Evolutionary conservation across 2,329 filamentous ascomycete genomes (phyloP).

Genomic region (Microthyrium microscopicum): DNA sequence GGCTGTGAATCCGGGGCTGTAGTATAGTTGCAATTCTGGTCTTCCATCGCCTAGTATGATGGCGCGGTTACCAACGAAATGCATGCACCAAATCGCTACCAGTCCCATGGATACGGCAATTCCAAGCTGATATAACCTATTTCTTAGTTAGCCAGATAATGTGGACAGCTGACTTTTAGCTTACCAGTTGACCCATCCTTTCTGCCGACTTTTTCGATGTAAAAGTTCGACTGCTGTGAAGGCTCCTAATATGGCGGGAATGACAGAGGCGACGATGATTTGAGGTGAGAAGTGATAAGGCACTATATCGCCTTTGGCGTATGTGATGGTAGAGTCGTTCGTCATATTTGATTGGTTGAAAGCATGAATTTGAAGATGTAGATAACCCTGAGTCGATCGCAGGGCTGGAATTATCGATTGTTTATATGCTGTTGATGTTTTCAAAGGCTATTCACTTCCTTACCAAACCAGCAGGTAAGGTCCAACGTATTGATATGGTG

Average conservation of each 20-base stretch:
- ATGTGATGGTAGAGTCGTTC: conserved; percentile 7
- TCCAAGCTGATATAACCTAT: conserved; percentile 25
- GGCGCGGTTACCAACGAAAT: conserved; percentile 70
- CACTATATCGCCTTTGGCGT: conserved; percentile 19
- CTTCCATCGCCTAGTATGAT: conserved; percentile 52
- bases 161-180: conserved; percentile 10
- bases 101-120: conserved; percentile 29
- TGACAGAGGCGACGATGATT: conserved; percentile 51
- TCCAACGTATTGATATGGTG: too few species aligned
- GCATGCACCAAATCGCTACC: conserved; percentile 41
- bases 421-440: too few species aligned
- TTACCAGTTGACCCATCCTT: conserved; percentile 54
- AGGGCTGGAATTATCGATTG: too few species aligned
- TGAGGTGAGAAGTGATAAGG: conserved; percentile 30
- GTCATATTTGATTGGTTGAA: not conserved
- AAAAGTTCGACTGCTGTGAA: conserved; percentile 68
- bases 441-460: too few species aligned
- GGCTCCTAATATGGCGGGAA: conserved; percentile 59
- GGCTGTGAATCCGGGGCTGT: conserved; percentile 54
- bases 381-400: too few species aligned
- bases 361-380: not conserved
- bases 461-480: too few species aligned
- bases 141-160: conserved; percentile 2
- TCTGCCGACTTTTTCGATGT: conserved; percentile 54
- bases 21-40: conserved; percentile 49